phyloP scores from a whole-genome alignment of 352 stramenopile genomes.

The Plasmopara muralis region DNA sequence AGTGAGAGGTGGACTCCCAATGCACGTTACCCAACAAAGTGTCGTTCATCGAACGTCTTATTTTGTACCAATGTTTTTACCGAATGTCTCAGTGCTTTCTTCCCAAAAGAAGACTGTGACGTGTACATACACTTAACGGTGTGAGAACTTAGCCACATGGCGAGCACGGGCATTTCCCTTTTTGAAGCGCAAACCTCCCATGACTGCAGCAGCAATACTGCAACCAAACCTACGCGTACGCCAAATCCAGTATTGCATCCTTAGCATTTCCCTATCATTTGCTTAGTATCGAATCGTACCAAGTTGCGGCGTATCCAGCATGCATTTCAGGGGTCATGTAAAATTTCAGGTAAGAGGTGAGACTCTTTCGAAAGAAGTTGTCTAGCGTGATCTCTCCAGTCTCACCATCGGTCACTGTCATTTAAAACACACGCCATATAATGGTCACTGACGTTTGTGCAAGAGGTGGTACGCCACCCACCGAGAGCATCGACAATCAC shows the following conservation, averaged over 20 bases:
- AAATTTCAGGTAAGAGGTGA: constrained; percentile 77
- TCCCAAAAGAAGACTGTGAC: too few species aligned
- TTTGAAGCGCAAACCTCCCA: constrained; percentile 68
- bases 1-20: too few species aligned
- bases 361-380: constrained; percentile 64
- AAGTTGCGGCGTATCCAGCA: constrained; percentile 74
- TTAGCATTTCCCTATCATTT: background rate
- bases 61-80: too few species aligned
- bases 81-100: too few species aligned
- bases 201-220: constrained; percentile 60
- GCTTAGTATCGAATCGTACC: constrained; percentile 32
- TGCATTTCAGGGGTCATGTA: constrained; percentile 88
- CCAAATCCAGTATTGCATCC: background rate
- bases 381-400: constrained; percentile 33
- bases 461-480: constrained; percentile 12
- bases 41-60: too few species aligned
- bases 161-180: constrained; percentile 21
- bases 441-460: background rate
- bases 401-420: constrained; percentile 32
- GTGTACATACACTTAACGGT: constrained; percentile 7
- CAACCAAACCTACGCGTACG: constrained; percentile 53
- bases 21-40: too few species aligned
- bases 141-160: constrained; percentile 16
- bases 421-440: background rate
- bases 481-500: constrained; percentile 74